Conservation (phyloP, 2,329 filamentous ascomycete species). For the Fusarium metavorans region DNA sequence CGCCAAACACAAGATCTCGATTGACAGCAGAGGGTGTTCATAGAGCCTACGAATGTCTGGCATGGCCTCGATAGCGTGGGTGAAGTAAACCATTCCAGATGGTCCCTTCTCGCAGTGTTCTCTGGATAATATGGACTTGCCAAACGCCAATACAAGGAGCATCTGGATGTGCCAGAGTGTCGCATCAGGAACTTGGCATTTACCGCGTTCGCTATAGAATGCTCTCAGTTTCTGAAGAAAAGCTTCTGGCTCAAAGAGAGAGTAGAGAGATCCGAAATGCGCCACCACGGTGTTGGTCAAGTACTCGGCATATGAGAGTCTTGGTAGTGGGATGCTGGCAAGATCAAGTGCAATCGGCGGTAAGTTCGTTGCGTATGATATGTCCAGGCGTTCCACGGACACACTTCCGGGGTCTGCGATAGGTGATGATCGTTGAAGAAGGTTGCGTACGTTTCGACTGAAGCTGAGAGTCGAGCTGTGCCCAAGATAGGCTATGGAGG, state of each 20-base stretch:
- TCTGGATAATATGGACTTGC: conserved; percentile 35
- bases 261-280: conserved; percentile 33
- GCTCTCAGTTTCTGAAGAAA: conserved; percentile 19
- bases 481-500: conserved; percentile 28
- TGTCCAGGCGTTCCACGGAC: conserved; percentile 31
- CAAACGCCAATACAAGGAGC: conserved; percentile 32
- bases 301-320: conserved; percentile 34
- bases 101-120: conserved; percentile 35
- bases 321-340: conserved; percentile 19
- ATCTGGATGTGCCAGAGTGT: conserved; percentile 37
- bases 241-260: conserved; percentile 17
- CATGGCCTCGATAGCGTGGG: conserved; percentile 27
- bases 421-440: conserved; percentile 27
- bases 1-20: conserved; percentile 32
- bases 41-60: conserved; percentile 34
- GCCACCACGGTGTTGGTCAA: conserved; percentile 32
- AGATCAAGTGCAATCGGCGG: conserved; percentile 29
- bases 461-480: conserved; percentile 37
- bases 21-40: conserved; percentile 31
- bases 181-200: not conserved
- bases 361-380: conserved; percentile 26
- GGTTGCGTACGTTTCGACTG: conserved; percentile 35
- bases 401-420: conserved; percentile 22
- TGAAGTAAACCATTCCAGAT: conserved; percentile 37
- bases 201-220: conserved; percentile 22